These are phyloP conservation scores for Zea mays DNA, from an alignment of 176 grass and related monocot species.

Conservation along the genomic window Zm-B73-REFERENCE-NAM-5.0 NC_050101.1:17784001-17784500, in stretches of 20 bases:
- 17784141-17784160: constrained; percentile 35
- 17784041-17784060: constrained; percentile 74
- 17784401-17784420: neutral
- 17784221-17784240: too few relatives aligned
- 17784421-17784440: neutral
- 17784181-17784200: too few relatives aligned
- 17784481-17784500: constrained; percentile 75
- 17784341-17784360: too few relatives aligned
- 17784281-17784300: too few relatives aligned
- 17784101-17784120: constrained; percentile 62
- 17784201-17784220: too few relatives aligned
- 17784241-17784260: too few relatives aligned
- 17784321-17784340: too few relatives aligned
- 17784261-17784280: too few relatives aligned
- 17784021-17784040: too few relatives aligned
- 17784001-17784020: too few relatives aligned
- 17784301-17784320: too few relatives aligned
- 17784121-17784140: constrained; percentile 66
- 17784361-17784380: too few relatives aligned
- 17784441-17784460: constrained; percentile 21
- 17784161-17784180: constrained; percentile 12
- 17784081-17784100: constrained; percentile 73
- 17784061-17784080: constrained; percentile 64
- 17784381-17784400: neutral
- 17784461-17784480: constrained; percentile 52